Percentiles rank a stretch among this genome's conserved stretches.
Evolutionary conservation across 164 flowering plant species (phyloP).

Genomic region (Dillenia suffruticosa): DNA sequence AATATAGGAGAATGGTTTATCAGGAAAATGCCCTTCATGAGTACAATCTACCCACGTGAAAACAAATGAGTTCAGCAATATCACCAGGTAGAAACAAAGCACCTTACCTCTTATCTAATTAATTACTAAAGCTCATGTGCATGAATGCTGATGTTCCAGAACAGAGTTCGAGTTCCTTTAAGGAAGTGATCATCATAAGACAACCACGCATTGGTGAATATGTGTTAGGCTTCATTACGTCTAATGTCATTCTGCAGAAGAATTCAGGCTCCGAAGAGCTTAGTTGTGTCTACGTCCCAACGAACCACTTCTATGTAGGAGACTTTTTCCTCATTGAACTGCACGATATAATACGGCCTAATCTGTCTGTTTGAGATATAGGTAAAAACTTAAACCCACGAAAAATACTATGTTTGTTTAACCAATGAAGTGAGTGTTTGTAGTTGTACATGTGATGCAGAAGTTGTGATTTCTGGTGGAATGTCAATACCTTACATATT

Average conservation of each 20-base stretch:
- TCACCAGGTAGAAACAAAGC: conserved; percentile 34
- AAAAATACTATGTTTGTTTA: not conserved
- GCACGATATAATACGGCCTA: conserved; percentile 48
- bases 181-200: conserved; percentile 64
- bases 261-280: conserved; percentile 41
- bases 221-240: conserved; percentile 67
- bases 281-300: conserved; percentile 58
- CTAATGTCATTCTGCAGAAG: conserved; percentile 37
- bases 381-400: conserved; percentile 22
- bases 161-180: conserved; percentile 51
- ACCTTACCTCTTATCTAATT: not conserved
- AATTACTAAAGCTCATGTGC: not conserved
- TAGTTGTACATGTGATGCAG: conserved; percentile 18
- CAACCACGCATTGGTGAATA: conserved; percentile 71
- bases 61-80: conserved; percentile 55
- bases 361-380: conserved; percentile 49
- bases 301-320: conserved; percentile 57
- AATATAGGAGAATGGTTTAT: conserved; percentile 49
- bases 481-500: conserved; percentile 35
- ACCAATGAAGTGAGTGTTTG: not conserved
- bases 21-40: conserved; percentile 44
- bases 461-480: conserved; percentile 41
- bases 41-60: conserved; percentile 50
- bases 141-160: conserved; percentile 21
- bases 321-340: conserved; percentile 47